Evolutionary conservation across 352 stramenopile species (phyloP), one percentile per base, ranked within the genome.

Genomic region (Pythium pyrilobum): DNA sequence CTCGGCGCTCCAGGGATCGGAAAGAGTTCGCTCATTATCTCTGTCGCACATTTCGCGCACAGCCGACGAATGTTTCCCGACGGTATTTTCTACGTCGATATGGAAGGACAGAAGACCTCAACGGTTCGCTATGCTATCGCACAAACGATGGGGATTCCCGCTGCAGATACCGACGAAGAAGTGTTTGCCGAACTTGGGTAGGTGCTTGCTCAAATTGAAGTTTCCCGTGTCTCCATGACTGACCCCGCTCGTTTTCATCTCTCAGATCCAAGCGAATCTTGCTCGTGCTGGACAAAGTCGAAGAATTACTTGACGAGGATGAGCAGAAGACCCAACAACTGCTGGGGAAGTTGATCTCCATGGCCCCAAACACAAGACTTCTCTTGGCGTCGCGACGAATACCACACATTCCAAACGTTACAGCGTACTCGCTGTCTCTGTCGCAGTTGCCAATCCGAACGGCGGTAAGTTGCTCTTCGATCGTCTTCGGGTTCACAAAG

Each of bases 11-110:
- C 81, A 36, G 81, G 79, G 11, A 92, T 92, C 21, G 81, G 81
- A 33, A 92, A 92, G 52, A 89, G 77, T 44, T 92, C 81, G 20
- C 74, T 92, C 23, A 79, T 84, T 49, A 88, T 92, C 24, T 89
- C 81, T 0, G 79, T 88, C 20, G 81, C 79, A 15, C 81, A 92
- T 40, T 92, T 88, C 47, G 77, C 85, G 1, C 76, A 90, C 50
- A 87, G 78, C 53, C 75, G 81, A 8, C 73, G 77, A 16, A 87
- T 89, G 70, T 86, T 89, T 49, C 69, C 79, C 24, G 81, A 92
- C 38, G 81, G 79, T 24, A 74, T 92, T 8, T 92, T 86, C 46
- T 92, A 92, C 56, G 80, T 92, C 20, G 81, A 92, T 45, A 59
- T 92, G 27, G 81, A 92, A 73, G 79, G 79, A 10, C 79, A 89